Conservation (phyloP, 2,329 filamentous ascomycete genomes). For the Alternaria sp. region DNA sequence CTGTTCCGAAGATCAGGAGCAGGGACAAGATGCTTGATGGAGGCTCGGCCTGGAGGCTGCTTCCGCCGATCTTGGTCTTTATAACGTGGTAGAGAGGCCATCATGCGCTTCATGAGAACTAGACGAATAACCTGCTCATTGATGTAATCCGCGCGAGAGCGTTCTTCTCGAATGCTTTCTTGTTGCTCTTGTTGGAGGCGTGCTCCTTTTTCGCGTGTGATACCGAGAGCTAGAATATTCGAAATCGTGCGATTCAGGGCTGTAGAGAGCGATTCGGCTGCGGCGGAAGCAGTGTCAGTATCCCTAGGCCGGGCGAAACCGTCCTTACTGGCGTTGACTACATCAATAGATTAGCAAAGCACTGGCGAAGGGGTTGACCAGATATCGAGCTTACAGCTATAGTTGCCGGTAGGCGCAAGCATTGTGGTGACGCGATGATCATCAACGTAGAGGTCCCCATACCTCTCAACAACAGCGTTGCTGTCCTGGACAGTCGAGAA, state of each 20-base stretch:
- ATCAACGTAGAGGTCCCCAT: background rate
- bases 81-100: background rate
- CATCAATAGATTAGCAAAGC: background rate
- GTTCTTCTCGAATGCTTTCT: background rate
- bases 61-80: background rate
- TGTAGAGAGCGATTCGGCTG: no score
- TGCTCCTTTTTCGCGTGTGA: background rate
- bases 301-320: background rate
- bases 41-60: background rate
- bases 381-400: background rate
- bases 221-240: background rate
- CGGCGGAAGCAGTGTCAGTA: background rate
- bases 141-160: background rate
- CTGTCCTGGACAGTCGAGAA: background rate
- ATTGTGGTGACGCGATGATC: background rate
- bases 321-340: background rate
- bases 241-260: background rate
- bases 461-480: background rate
- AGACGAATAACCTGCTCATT: background rate
- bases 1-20: background rate
- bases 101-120: background rate
- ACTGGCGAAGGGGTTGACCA: background rate
- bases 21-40: background rate
- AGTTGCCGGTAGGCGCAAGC: background rate
- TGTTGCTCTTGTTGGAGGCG: no score